phyloP scores from a whole-genome alignment of 2,329 filamentous ascomycete species.

The Aspergillus sp. region DNA sequence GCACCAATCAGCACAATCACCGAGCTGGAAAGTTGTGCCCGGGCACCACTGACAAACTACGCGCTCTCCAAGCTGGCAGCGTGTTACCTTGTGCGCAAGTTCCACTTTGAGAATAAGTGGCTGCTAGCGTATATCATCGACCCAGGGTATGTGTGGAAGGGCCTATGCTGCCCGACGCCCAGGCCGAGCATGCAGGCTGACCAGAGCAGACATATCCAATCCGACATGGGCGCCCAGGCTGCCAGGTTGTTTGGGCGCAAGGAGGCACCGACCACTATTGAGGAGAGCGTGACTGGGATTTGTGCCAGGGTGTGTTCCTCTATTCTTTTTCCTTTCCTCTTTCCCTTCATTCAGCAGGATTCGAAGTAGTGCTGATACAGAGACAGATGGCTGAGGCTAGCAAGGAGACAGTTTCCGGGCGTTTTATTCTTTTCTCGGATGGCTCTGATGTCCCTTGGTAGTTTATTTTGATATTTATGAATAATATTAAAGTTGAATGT shows the following conservation, averaged over 20 bases:
- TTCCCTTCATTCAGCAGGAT: too few species aligned
- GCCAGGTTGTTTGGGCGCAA: background rate
- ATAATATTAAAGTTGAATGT: background rate
- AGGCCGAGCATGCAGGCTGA: background rate
- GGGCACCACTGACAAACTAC: background rate
- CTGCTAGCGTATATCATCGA: background rate
- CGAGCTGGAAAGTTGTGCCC: background rate
- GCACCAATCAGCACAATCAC: background rate
- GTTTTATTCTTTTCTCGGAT: background rate
- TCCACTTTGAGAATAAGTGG: conserved; percentile 5
- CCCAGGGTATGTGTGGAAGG: background rate
- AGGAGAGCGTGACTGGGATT: conserved; percentile 1
- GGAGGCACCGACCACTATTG: background rate
- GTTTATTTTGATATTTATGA: background rate
- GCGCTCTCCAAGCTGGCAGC: background rate
- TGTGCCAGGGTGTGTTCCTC: background rate
- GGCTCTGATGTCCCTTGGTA: conserved; percentile 2
- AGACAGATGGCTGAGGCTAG: background rate
- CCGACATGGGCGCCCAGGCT: conserved; percentile 2
- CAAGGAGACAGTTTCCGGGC: background rate
- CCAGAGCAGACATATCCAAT: background rate
- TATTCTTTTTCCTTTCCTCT: background rate
- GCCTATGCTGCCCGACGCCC: background rate
- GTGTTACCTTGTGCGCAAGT: background rate
- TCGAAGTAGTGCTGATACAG: background rate